These are phyloP conservation scores for Fennellomyces sp. DNA, from an alignment of 371 early-diverging fungal species.

Conservation along the genomic window DNA sequence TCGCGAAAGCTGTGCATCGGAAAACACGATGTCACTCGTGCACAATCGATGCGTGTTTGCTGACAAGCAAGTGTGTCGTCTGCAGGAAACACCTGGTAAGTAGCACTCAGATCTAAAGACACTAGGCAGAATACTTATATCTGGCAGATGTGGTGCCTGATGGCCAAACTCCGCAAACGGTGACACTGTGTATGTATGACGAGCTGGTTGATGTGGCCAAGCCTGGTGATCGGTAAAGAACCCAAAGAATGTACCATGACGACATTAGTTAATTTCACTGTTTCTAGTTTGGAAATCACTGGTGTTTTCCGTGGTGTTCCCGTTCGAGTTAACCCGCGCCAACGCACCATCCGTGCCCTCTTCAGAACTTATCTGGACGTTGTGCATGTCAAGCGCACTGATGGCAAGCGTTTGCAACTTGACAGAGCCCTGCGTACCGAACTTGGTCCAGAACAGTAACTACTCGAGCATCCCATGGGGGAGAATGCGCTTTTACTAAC, in stretches of 20 bases:
- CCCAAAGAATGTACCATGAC: neutral
- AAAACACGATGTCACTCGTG: conserved; percentile 86
- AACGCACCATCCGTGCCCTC: conserved; percentile 89
- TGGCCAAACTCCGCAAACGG: conserved; percentile 99
- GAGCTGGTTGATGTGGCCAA: conserved; percentile 95
- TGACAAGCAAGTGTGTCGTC: conserved; percentile 95
- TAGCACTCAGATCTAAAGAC: neutral
- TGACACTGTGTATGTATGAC: conserved; percentile 91
- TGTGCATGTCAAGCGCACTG: conserved; percentile 86
- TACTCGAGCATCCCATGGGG: neutral
- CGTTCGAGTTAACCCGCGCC: conserved; percentile 93
- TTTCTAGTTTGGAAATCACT: conserved; percentile 78
- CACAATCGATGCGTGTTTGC: conserved; percentile 94
- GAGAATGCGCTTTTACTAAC: neutral
- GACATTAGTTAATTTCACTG: neutral
- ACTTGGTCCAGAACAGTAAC: conserved; percentile 57
- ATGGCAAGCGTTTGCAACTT: conserved; percentile 70
- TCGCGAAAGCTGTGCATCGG: conserved; percentile 73
- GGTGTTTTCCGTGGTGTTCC: conserved; percentile 98
- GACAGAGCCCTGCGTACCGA: conserved; percentile 34
- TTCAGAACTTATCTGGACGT: conserved; percentile 98
- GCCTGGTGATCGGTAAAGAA: conserved; percentile 91
- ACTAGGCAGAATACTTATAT: neutral
- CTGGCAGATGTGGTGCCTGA: conserved; percentile 92
- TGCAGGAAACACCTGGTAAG: conserved; percentile 98